Percentiles rank a stretch among this genome's conserved stretches.
phyloP scores from a whole-genome alignment of 495 filamentous ascomycete species.

The Daldinia caldariorum region DNA sequence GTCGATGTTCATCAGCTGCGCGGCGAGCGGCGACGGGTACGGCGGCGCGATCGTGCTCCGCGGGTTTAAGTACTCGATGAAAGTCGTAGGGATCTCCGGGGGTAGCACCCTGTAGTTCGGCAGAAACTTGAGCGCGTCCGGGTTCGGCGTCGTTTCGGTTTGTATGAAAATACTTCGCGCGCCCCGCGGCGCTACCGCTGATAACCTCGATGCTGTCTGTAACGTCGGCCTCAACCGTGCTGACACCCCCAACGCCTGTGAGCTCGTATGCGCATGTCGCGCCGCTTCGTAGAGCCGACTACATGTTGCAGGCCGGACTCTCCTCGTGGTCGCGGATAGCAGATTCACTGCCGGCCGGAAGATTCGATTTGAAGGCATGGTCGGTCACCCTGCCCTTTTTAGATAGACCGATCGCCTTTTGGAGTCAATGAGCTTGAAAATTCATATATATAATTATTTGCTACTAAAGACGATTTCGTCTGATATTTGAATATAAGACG shows the following conservation, averaged over 20 bases:
- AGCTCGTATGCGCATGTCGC: slow-evolving; percentile 41
- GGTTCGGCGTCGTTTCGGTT: slow-evolving; percentile 91
- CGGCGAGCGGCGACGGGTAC: slow-evolving; percentile 91
- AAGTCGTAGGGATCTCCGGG: slow-evolving; percentile 72
- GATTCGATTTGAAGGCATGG: slow-evolving; percentile 45
- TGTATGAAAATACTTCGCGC: slow-evolving; percentile 94
- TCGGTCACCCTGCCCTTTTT: not conserved
- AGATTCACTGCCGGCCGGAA: slow-evolving; percentile 42
- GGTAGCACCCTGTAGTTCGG: slow-evolving; percentile 87
- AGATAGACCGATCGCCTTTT: not conserved
- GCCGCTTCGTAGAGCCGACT: slow-evolving; percentile 37
- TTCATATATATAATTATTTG: not conserved
- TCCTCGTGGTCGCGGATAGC: slow-evolving; percentile 35
- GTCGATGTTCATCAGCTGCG: slow-evolving; percentile 87
- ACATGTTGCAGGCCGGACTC: slow-evolving; percentile 32
- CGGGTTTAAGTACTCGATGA: slow-evolving; percentile 90
- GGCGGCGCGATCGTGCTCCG: slow-evolving; percentile 88
- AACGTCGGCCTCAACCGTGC: slow-evolving; percentile 40
- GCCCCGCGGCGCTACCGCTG: slow-evolving; percentile 45
- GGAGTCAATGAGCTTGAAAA: not conserved
- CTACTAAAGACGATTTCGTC: not conserved
- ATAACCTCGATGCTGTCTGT: slow-evolving; percentile 23
- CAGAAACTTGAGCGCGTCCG: slow-evolving; percentile 92
- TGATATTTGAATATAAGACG: not conserved
- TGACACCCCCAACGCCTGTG: slow-evolving; percentile 40